These are phyloP conservation scores for Diplodia seriata DNA, from an alignment of 2,329 filamentous ascomycete species.

Conservation along the genomic window DNA sequence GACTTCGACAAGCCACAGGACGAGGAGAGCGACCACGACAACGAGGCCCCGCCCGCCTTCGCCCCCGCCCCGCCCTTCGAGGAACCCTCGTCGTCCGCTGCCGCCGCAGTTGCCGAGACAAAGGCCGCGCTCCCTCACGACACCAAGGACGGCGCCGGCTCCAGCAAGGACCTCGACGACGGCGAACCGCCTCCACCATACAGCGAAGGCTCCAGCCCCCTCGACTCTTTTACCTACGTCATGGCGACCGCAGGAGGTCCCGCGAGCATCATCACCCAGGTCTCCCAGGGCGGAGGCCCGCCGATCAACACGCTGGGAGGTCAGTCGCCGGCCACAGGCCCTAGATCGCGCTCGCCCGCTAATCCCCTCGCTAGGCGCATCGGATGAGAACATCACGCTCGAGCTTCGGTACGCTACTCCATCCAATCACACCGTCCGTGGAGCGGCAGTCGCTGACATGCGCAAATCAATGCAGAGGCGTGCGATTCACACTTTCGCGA, in stretches of 20 bases:
- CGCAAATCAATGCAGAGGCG: constrained; percentile 67
- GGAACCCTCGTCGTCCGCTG: constrained; percentile 58
- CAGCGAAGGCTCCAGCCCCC: constrained; percentile 90
- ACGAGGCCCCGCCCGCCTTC: constrained; percentile 56
- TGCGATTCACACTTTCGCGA: constrained; percentile 88
- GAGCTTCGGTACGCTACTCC: constrained; percentile 77
- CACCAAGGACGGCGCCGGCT: constrained; percentile 73
- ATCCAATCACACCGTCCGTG: background rate
- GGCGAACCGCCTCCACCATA: constrained; percentile 95
- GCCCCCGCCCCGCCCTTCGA: constrained; percentile 60
- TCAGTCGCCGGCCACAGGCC: constrained; percentile 47
- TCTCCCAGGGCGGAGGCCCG: constrained; percentile 86
- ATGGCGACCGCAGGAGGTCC: constrained; percentile 98
- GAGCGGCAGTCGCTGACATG: constrained; percentile 35
- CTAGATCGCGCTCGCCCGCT: constrained; percentile 19
- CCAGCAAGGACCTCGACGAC: constrained; percentile 76
- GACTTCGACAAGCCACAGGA: constrained; percentile 56
- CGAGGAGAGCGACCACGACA: constrained; percentile 38
- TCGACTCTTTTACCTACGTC: constrained; percentile 91
- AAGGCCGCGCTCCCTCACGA: constrained; percentile 85
- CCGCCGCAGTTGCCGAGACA: constrained; percentile 68
- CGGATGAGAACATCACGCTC: constrained; percentile 93
- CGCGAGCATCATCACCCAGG: constrained; percentile 98
- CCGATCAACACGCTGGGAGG: constrained; percentile 89
- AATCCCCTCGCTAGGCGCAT: constrained; percentile 63